A percentile compares a stretch with the other conserved stretches of the same genome.
Conservation (phyloP, 2,329 filamentous ascomycete genomes). For the Colletotrichum sp. region DNA sequence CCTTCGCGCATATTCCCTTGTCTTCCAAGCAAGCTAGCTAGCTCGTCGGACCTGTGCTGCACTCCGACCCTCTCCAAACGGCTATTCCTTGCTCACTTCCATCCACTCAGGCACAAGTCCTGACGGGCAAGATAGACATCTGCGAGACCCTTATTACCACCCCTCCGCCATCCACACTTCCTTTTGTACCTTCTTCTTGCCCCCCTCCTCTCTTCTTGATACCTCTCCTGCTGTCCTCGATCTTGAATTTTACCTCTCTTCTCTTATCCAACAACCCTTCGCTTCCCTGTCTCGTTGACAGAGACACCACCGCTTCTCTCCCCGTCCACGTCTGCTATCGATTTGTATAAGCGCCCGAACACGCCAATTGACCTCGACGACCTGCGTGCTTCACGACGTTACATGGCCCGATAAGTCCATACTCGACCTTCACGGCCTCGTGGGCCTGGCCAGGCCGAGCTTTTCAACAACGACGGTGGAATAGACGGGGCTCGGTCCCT, state of each 20-base stretch:
- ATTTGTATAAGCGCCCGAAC: neutral
- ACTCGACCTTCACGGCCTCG: constrained; percentile 21
- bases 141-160: constrained; percentile 4
- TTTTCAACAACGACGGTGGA: neutral
- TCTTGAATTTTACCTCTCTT: neutral
- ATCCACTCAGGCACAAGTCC: neutral
- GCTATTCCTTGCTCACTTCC: constrained; percentile 10
- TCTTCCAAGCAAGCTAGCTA: constrained; percentile 6
- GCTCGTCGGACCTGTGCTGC: constrained; percentile 5
- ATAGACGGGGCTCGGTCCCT: constrained; percentile 4
- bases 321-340: neutral
- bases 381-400: neutral
- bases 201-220: neutral
- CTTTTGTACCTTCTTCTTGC: neutral
- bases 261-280: neutral
- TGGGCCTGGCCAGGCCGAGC: constrained; percentile 14
- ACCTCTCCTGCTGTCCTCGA: neutral
- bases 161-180: constrained; percentile 13
- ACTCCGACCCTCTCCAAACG: constrained; percentile 4
- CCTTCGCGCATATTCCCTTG: constrained; percentile 6
- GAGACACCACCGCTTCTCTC: neutral
- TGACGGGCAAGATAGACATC: neutral
- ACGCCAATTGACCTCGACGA: constrained; percentile 4
- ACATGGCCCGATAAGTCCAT: constrained; percentile 19
- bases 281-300: constrained; percentile 9